These are phyloP conservation scores for Galerina sulciceps DNA, from an alignment of 768 basidiomycete genomes.

Conservation along the genomic window DNA sequence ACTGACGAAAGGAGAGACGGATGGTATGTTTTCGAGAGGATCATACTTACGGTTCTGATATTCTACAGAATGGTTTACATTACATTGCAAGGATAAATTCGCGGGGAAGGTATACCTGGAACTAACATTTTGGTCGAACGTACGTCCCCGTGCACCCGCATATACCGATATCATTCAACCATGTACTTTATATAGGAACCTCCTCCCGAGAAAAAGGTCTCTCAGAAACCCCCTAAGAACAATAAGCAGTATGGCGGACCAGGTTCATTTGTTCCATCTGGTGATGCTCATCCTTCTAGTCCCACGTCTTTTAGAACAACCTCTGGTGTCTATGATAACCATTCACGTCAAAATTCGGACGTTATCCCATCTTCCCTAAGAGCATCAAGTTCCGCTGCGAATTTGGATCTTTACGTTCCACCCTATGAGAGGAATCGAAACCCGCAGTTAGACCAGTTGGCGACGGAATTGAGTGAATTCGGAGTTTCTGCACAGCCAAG, in stretches of 20 bases:
- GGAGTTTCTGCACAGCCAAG: conserved; percentile 45
- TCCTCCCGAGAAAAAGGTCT: conserved; percentile 70
- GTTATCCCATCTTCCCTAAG: conserved; percentile 64
- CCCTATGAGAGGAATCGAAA: conserved; percentile 63
- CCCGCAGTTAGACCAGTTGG: conserved; percentile 55
- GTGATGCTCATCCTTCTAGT: conserved; percentile 33
- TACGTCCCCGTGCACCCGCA: conserved; percentile 39
- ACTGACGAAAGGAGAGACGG: conserved; percentile 93
- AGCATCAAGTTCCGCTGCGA: conserved; percentile 62
- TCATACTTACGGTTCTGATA: not conserved
- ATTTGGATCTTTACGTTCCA: conserved; percentile 72
- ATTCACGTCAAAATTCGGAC: conserved; percentile 49
- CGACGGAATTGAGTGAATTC: conserved; percentile 71
- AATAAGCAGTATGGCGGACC: conserved; percentile 78
- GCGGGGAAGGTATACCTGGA: conserved; percentile 96
- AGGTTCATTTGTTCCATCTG: conserved; percentile 70
- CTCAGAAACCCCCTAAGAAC: conserved; percentile 50
- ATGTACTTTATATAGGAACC: conserved; percentile 57
- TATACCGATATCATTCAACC: conserved; percentile 4
- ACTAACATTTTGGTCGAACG: conserved; percentile 96
- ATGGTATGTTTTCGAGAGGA: conserved; percentile 66
- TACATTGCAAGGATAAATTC: conserved; percentile 90
- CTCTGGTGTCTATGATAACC: conserved; percentile 36
- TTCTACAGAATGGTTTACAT: conserved; percentile 87
- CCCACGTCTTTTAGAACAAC: conserved; percentile 27